Evolutionary conservation across 1,139 yeast species (phyloP).

Genomic region (Meyerozyma sp.): DNA sequence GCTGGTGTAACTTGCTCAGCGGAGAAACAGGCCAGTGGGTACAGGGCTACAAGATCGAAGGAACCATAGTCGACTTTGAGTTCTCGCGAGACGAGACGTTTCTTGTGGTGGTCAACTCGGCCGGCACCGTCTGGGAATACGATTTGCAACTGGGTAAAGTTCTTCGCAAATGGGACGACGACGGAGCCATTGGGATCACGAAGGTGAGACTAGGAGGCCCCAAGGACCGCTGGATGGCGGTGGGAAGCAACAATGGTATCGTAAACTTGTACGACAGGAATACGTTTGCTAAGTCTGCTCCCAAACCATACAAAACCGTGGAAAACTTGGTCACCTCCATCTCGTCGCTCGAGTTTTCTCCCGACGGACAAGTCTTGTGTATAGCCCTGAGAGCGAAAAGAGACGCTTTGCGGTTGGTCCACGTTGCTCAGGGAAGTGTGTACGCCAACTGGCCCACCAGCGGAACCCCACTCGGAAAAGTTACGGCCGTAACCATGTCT

Average conservation of each 20-base stretch:
- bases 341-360: slow-evolving; percentile 67
- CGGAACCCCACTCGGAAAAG: slow-evolving; percentile 92
- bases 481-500: slow-evolving; percentile 76
- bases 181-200: slow-evolving; percentile 82
- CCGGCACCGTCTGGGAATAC: slow-evolving; percentile 94
- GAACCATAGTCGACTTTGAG: slow-evolving; percentile 73
- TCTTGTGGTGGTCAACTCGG: slow-evolving; percentile 60
- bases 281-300: slow-evolving; percentile 15
- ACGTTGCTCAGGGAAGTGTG: slow-evolving; percentile 81
- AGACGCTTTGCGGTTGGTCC: slow-evolving; percentile 84
- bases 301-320: slow-evolving; percentile 52
- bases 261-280: slow-evolving; percentile 79
- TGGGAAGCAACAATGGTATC: slow-evolving; percentile 85
- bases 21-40: slow-evolving; percentile 81
- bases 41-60: slow-evolving; percentile 84
- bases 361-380: slow-evolving; percentile 86
- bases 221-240: slow-evolving; percentile 75
- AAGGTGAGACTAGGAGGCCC: slow-evolving; percentile 76
- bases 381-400: slow-evolving; percentile 82
- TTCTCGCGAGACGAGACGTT: slow-evolving; percentile 54
- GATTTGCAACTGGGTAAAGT: slow-evolving; percentile 43
- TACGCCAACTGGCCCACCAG: slow-evolving; percentile 97
- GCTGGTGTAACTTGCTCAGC: slow-evolving; percentile 83
- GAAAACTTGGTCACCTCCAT: slow-evolving; percentile 83
- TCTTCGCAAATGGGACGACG: slow-evolving; percentile 74